These are phyloP conservation scores for Passalora sequoiae DNA, from an alignment of 2,329 filamentous ascomycete genomes.

Conservation along the genomic window DNA sequence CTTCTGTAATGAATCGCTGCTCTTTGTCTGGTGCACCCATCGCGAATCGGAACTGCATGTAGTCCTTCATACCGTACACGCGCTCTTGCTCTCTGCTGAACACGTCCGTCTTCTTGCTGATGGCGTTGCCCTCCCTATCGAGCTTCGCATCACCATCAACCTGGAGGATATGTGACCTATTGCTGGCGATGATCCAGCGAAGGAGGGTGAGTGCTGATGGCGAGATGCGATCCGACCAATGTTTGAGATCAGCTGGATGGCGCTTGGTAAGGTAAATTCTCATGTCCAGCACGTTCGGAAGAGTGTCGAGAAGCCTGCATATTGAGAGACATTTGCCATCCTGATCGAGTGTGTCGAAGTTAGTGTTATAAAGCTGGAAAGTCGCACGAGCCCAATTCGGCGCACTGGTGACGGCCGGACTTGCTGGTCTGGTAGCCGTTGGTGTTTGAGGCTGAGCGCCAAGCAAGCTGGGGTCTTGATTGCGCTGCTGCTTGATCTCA, in stretches of 20 bases:
- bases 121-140: conserved; percentile 1
- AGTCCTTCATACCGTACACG: conserved; percentile 60
- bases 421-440: conserved; percentile 8
- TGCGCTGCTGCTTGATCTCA: conserved; percentile 5
- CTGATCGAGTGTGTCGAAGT: conserved; percentile 53
- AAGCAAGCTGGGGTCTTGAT: too few species aligned
- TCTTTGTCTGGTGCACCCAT: conserved; percentile 89
- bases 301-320: conserved; percentile 50
- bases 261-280: conserved; percentile 41
- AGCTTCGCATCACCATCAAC: conserved; percentile 46
- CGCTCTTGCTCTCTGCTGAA: conserved; percentile 30
- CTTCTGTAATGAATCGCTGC: conserved; percentile 61
- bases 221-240: conserved; percentile 58
- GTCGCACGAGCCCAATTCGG: conserved; percentile 32
- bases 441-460: conserved; percentile 10
- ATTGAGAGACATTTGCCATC: conserved; percentile 47
- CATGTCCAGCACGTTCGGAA: conserved; percentile 61
- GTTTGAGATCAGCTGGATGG: conserved; percentile 38
- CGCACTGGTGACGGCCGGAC: conserved; percentile 14
- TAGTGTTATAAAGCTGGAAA: conserved; percentile 48
- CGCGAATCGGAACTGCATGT: conserved; percentile 78
- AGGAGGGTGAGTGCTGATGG: conserved; percentile 63
- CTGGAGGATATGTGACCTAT: conserved; percentile 78
- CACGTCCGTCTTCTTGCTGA: conserved; percentile 13
- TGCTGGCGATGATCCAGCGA: conserved; percentile 85